These are phyloP conservation scores for Selaginella tamariscina DNA, from an alignment of 75 land plant species.

Conservation along the genomic window DNA sequence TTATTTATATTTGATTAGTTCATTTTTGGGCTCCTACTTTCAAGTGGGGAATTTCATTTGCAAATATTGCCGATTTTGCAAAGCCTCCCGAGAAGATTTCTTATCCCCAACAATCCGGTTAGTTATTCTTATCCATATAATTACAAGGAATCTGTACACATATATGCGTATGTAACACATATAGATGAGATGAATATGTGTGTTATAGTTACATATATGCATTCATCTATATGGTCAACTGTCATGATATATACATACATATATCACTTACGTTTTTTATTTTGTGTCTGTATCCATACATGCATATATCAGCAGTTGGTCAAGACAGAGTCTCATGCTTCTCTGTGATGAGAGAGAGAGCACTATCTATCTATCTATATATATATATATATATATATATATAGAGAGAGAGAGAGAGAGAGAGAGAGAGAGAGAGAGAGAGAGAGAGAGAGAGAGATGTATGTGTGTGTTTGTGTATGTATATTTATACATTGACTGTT, in stretches of 20 bases:
- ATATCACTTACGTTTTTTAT: too few relatives aligned
- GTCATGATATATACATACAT: neutral
- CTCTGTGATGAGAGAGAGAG: constrained; percentile 11
- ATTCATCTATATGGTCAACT: neutral
- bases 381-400: too few relatives aligned
- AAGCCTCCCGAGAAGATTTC: constrained; percentile 89
- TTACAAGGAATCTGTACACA: neutral
- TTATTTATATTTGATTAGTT: constrained; percentile 35
- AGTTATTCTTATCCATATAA: neutral
- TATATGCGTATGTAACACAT: neutral
- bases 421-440: too few relatives aligned
- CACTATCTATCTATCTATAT: too few relatives aligned
- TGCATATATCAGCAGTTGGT: too few relatives aligned
- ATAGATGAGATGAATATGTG: neutral
- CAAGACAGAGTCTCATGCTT: neutral
- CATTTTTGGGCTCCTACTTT: constrained; percentile 99
- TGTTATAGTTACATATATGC: neutral
- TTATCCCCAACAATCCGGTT: constrained; percentile 89
- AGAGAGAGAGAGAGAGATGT: too few relatives aligned
- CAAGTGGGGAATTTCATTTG: constrained; percentile 90
- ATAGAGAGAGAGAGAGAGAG: too few relatives aligned
- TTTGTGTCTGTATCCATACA: too few relatives aligned
- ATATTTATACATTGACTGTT: too few relatives aligned
- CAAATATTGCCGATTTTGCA: constrained; percentile 80
- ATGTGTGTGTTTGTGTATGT: too few relatives aligned